Evolutionary conservation across 2,329 filamentous ascomycete species (phyloP), one percentile per base, ranked within the genome.

Genomic region (Neonectria ditissima): DNA sequence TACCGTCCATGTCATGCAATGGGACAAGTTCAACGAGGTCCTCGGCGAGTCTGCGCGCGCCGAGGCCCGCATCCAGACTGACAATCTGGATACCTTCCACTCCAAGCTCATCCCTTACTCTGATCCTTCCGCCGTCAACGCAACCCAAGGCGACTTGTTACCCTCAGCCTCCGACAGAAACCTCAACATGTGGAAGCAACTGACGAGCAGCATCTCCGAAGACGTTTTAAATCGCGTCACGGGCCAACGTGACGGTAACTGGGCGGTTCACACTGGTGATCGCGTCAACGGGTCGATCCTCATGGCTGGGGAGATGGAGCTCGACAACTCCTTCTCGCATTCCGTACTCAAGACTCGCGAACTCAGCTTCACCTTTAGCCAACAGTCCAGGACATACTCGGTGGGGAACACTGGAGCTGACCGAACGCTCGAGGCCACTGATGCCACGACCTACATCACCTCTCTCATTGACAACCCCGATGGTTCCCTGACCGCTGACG

Each of bases 1-100:
- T 14, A 74, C 72, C 5, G 77, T 83, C 20, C 80, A 82, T 60
- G 80, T 86, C 28, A 80, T 85, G 71, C 81, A 84, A 69, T 89
- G 86, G 88, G 83, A 89, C 71, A 78, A 73, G 28, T 85, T 83
- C 71, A 83, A 85, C 69, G 87, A 90, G 69, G 78, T 83, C 3
- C 76, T 90, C 2, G 77, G 78, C 32, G 82, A 86, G n/a, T 80
- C 85, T 26, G 75, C 80, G 75, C 71, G 68, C 10, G 72, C 78
- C n/a, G 84, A 87, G 69, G 78, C 79, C 16, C 79, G 78, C 16
- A 80, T 82, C 26, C 82, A 84, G 61, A 78, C 77, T 52, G 77
- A 81, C 51, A 79, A 74, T 26, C 71, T 86, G 4, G 74, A 76
- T 45, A 66, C 76, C 3, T 77, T 81, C 16, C 80, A 80, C 63